Evolutionary conservation across 805 yeast genomes (phyloP).

Genomic region (Tetrapisispora pingtungensis): DNA sequence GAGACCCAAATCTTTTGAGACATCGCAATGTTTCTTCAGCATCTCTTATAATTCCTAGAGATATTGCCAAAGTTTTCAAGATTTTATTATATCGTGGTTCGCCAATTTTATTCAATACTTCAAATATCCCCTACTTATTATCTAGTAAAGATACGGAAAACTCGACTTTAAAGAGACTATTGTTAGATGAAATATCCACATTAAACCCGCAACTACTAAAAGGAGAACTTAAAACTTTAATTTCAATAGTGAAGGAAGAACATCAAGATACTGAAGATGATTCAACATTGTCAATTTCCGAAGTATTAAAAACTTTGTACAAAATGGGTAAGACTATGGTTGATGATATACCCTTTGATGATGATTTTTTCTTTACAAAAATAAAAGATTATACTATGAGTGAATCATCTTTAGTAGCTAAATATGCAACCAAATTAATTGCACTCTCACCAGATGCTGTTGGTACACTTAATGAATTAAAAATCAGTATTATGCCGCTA

Average conservation of each 20-base stretch:
- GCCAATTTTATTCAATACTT: constrained; percentile 50
- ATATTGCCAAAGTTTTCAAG: constrained; percentile 44
- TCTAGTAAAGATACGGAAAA: constrained; percentile 26
- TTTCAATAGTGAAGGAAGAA: constrained; percentile 28
- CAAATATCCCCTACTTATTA: constrained; percentile 50
- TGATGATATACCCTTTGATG: constrained; percentile 37
- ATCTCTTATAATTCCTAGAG: constrained; percentile 34
- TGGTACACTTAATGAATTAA: constrained; percentile 31
- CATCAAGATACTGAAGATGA: constrained; percentile 11
- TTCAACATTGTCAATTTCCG: constrained; percentile 18
- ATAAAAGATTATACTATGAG: constrained; percentile 37
- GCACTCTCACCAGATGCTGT: constrained; percentile 39
- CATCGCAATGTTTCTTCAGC: constrained; percentile 27
- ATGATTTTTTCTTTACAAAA: constrained; percentile 32
- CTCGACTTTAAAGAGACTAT: constrained; percentile 33
- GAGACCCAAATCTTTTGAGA: constrained; percentile 41
- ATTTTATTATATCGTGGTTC: constrained; percentile 54
- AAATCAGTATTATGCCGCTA: constrained; percentile 42
- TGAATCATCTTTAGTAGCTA: constrained; percentile 55
- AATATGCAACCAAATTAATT: constrained; percentile 51
- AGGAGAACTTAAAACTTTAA: constrained; percentile 45
- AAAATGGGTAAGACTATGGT: constrained; percentile 46
- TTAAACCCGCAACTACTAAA: constrained; percentile 56
- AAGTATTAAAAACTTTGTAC: constrained; percentile 48
- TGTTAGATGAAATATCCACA: constrained; percentile 49